Evolutionary conservation across 2,329 filamentous ascomycete genomes (phyloP), one percentile per base, ranked within the genome.

Genomic region (Phyllachora maydis): DNA sequence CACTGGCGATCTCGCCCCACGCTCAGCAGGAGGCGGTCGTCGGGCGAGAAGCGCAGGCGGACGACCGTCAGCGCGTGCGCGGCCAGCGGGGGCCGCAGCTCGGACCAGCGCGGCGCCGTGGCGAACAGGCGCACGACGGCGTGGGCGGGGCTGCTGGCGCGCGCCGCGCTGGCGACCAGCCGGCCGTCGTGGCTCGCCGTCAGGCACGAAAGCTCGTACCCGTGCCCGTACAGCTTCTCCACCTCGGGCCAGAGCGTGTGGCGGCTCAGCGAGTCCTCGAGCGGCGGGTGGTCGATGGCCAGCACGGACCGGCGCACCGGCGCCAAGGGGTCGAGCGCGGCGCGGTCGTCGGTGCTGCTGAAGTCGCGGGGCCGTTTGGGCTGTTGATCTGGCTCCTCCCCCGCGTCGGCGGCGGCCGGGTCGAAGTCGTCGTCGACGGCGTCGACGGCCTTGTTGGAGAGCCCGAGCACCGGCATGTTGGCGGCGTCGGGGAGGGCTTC

Each of bases 181-280:
- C 48, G 54, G 8, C 76, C 74, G 36, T 82, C 70, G 39, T 77
- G 65, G 38, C 69, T 81, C 6, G 73, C 64, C 8, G 83, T 77
- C 10, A 92, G 65, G 18, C 79, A 76, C 2, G 81, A 91, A 23
- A 98, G 85, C 47, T 98, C 88, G 49, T 93, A 93, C 15, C 88
- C 88, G 48, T 98, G 88, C 2, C 88, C 88, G 48, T 98, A 98
- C 2, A 98, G 63, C 52, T 98, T 98, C 46, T 98, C 88, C 5
- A 68, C 68, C 43, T 98, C 88, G 3, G 88, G 88, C 82, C 83
- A 98, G 16, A 98, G 66, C 0, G 88, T 91, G 44, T 90, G 72
- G 6, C 83, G 70, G 13, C 82, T 75, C 3, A 98, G 65, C 26
- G 79, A 73, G 45, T 95, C 88, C 46, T 98, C 88, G 17, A 81